Base-by-base conservation (phyloP, 371 early-diverging fungal genomes). In the Parasitella parasitica region DNA sequence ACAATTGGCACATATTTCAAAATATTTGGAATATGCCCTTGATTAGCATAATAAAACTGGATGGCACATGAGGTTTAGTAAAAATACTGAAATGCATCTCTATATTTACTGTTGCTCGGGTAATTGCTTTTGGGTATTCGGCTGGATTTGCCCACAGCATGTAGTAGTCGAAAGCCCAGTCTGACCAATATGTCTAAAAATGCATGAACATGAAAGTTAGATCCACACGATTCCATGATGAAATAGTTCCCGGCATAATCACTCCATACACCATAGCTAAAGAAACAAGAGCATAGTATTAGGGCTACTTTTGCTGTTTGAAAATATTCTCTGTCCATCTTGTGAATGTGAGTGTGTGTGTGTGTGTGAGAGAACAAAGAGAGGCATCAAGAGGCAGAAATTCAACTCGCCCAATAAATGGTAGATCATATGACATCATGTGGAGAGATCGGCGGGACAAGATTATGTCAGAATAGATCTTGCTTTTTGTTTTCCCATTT, bases 91-190 rank as follows among this genome's bases (percentile, higher is more conserved):
- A 41, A 41, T 11, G n/a, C n/a, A n/a, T n/a, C n/a, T n/a, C n/a
- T 11, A 46, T 3, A 46, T 63, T 70, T 76, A 79, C 80, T 1
- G 67, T 57, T 20, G 77, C 80, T 46, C 71, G 71, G 26, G 65
- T 54, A 30, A 79, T 61, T 8, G 75, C 75, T 28, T 71, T 64
- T 22, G 76, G 77, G 38, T 74, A 72, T 0, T 71, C 75, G 20
- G 57, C 56, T 20, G 73, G 66, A 48, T 74, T 66, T 3, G 80
- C 71, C 80, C 76, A 76, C 9, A 76, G 50, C 22, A 79, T 55
- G 52, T 66, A 75, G 32, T 75, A 71, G 38, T 79, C 80, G 50
- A 76, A 79, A 3, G 75, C 80, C 80, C 80, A 79, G 51, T 79
- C 75, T 28, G 80, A 69, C 80, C 80, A 79, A 50, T 71, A 76